Evolutionary conservation across 768 basidiomycete species (phyloP).

Genomic region (Lyophyllum atratum): DNA sequence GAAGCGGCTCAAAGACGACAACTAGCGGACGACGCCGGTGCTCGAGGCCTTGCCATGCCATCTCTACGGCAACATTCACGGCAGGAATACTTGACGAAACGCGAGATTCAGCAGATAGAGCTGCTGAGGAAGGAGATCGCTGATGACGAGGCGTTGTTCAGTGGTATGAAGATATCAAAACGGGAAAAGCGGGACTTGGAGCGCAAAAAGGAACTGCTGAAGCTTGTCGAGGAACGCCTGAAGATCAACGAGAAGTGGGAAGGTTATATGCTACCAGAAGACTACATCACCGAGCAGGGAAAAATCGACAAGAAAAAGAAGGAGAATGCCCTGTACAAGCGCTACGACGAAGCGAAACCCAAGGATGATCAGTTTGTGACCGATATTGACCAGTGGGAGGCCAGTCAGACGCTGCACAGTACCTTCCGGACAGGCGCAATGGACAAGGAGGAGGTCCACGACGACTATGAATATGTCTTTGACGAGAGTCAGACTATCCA

Average conservation of each 20-base stretch:
- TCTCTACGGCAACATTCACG: conserved; percentile 86
- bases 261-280: conserved; percentile 95
- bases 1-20: conserved; percentile 82
- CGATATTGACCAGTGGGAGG: conserved; percentile 98
- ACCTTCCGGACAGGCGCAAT: conserved; percentile 89
- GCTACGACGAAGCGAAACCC: conserved; percentile 91
- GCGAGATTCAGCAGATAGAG: conserved; percentile 95
- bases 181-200: conserved; percentile 81
- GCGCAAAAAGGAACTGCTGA: conserved; percentile 88
- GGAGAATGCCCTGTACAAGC: conserved; percentile 86
- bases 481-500: conserved; percentile 97
- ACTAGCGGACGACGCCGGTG: conserved; percentile 77
- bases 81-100: conserved; percentile 94
- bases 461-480: conserved; percentile 96
- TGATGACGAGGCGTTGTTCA: conserved; percentile 90
- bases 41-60: conserved; percentile 56
- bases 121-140: conserved; percentile 89
- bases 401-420: conserved; percentile 84
- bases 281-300: conserved; percentile 97
- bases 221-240: conserved; percentile 90
- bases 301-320: conserved; percentile 98
- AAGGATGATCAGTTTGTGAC: conserved; percentile 95
- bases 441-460: conserved; percentile 82
- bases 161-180: conserved; percentile 88
- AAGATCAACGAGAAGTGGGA: conserved; percentile 96